Evolutionary conservation across 2,329 filamentous ascomycete genomes (phyloP).

Genomic region (Sphaerostilbella broomeana): DNA sequence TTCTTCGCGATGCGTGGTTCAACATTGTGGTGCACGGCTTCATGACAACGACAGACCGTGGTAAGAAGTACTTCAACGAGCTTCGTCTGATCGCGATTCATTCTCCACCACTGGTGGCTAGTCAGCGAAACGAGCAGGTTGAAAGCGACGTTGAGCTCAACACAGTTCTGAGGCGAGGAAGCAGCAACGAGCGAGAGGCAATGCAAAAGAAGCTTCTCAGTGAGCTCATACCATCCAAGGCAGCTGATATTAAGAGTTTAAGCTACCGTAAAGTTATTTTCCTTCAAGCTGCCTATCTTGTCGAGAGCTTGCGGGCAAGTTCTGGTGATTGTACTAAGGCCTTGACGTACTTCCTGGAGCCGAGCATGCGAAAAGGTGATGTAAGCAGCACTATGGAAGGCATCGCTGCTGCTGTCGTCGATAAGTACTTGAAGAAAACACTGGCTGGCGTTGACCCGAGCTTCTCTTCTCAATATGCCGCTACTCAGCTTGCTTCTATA

Average conservation of each 20-base stretch:
- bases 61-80: conserved; percentile 66
- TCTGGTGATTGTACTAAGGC: conserved; percentile 86
- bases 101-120: conserved; percentile 79
- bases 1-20: conserved; percentile 93
- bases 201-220: conserved; percentile 75
- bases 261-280: conserved; percentile 91
- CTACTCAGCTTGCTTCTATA: conserved; percentile 75
- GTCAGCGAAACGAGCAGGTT: conserved; percentile 80
- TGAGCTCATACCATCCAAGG: conserved; percentile 66
- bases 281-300: conserved; percentile 79
- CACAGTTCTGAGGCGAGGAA: conserved; percentile 80
- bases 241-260: conserved; percentile 70
- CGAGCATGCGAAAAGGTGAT: conserved; percentile 63
- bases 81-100: conserved; percentile 79
- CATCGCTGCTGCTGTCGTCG: conserved; percentile 61
- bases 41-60: conserved; percentile 64
- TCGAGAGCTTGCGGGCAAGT: conserved; percentile 81
- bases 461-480: conserved; percentile 89
- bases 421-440: conserved; percentile 72
- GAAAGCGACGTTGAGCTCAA: conserved; percentile 98
- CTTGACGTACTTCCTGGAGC: conserved; percentile 89
- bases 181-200: conserved; percentile 68
- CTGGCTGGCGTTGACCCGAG: conserved; percentile 62
- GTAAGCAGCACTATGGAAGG: conserved; percentile 60
- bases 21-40: conserved; percentile 96